These are phyloP conservation scores for Fraxinus floribunda DNA, from an alignment of 305 asterid species.

Conservation along the genomic window DNA sequence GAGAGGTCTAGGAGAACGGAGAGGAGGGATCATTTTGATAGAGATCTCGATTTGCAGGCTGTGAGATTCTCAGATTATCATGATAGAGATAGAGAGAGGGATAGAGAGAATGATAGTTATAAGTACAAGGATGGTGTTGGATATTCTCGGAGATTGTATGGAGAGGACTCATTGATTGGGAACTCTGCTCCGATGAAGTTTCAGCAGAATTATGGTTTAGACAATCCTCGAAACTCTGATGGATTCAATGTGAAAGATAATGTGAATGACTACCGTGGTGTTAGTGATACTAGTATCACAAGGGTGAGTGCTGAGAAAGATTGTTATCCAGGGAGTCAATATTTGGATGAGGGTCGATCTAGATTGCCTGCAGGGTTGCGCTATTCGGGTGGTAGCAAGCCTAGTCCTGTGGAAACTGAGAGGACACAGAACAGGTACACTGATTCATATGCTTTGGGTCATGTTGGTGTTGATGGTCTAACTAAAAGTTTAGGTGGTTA, in stretches of 20 bases:
- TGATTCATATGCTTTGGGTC: conserved; percentile 23
- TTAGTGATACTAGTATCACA: conserved; percentile 26
- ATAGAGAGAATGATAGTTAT: conserved; percentile 31
- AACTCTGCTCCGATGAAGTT: conserved; percentile 37
- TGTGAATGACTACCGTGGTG: conserved; percentile 29
- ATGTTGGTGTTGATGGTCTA: conserved; percentile 27
- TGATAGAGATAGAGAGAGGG: conserved; percentile 25
- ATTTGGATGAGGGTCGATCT: conserved; percentile 24
- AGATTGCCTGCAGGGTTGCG: conserved; percentile 22
- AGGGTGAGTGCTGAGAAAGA: conserved; percentile 35
- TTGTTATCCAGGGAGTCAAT: conserved; percentile 20
- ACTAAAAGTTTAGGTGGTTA: conserved; percentile 28
- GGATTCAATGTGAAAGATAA: conserved; percentile 19
- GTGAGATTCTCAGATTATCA: conserved; percentile 24
- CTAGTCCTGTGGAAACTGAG: conserved; percentile 26
- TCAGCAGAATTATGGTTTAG: conserved; percentile 33
- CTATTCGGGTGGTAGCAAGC: conserved; percentile 21
- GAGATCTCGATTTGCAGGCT: conserved; percentile 22
- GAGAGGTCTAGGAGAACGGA: conserved; percentile 29
- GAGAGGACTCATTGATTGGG: conserved; percentile 28
- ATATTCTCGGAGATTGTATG: conserved; percentile 26
- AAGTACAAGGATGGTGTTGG: conserved; percentile 21
- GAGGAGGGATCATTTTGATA: conserved; percentile 22
- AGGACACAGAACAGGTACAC: conserved; percentile 24
- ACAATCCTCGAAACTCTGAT: conserved; percentile 35